Evolutionary conservation across 2,329 filamentous ascomycete species (phyloP), one percentile per base, ranked within the genome.

Genomic region (Claviceps pusilla): DNA sequence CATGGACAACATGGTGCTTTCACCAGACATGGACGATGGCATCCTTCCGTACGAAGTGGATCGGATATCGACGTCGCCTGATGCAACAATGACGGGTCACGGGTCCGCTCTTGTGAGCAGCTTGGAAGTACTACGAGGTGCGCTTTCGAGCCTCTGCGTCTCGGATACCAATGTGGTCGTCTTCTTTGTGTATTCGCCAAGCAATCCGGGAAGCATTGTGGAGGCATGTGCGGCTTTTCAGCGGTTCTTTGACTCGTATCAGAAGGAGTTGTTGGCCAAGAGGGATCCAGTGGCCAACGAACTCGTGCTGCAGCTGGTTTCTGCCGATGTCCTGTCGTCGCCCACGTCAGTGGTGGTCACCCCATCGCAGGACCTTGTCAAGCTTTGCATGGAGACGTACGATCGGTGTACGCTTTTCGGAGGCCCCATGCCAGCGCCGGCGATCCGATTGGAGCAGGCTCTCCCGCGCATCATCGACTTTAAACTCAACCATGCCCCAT

Each of bases 171-270:
- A 84, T 59, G 77, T 89, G 56, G 85, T 93, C 16, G 74, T 93
- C 16, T 91, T 87, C 64, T 82, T 89, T 61, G 71, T 90, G 42
- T 87, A 90, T 66, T 80, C 81, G 0, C 82, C 85, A 3, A 74
- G 78, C 16, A 75, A 78, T 48, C 73, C 80, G 1, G 73, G 75
- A 4, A 78, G 83, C 54, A 70, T 87, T 62, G 76, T 85, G 14
- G 82, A 89, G 57, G 78, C 87, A 1, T 91, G 86, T 62, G 76
- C 80, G 11, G 81, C 84, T 11, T 91, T 91, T 64, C 83, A 86
- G 66, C 74, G 79, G 43, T 78, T 91, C 5, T 86, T 84, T 59
- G 81, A 87, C 57, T 67, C 71, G 3, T 76, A 76, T 49, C 75
- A 73, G 56, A 76, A 73, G 55, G 65, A 70, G 7, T 62, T 68